phyloP scores from a whole-genome alignment of 305 asterid species.

The Fraxinus sp. region DNA sequence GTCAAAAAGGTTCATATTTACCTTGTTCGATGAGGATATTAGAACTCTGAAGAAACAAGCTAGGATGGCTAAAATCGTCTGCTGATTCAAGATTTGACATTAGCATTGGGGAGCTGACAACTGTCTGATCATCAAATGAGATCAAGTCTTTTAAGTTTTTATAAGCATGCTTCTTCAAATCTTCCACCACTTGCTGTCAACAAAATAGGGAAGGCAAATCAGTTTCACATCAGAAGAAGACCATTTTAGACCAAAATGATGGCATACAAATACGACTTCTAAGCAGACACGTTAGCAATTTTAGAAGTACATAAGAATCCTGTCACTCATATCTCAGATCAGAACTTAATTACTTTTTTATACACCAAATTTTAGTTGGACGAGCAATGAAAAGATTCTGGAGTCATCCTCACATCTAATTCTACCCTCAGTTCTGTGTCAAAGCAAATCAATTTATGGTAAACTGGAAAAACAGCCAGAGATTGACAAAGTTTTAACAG shows the following conservation, averaged over 20 bases:
- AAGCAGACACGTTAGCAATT: background rate
- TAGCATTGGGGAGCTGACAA: slow-evolving; percentile 37
- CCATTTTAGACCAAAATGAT: background rate
- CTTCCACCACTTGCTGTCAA: slow-evolving; percentile 56
- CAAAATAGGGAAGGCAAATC: slow-evolving; percentile 13
- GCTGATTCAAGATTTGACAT: slow-evolving; percentile 30
- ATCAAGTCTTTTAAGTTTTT: slow-evolving; percentile 39
- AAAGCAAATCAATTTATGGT: background rate
- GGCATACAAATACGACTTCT: background rate
- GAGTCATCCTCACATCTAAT: background rate
- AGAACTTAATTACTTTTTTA: background rate
- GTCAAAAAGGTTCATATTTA: slow-evolving; percentile 20
- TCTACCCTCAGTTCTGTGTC: background rate
- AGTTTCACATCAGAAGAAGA: slow-evolving; percentile 20
- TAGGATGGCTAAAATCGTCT: slow-evolving; percentile 32
- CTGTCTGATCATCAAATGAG: slow-evolving; percentile 37
- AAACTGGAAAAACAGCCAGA: background rate
- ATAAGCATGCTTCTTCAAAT: slow-evolving; percentile 47
- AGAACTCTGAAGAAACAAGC: slow-evolving; percentile 35
- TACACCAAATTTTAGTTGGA: background rate
- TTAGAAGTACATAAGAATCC: background rate
- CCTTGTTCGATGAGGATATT: slow-evolving; percentile 49
- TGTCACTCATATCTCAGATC: background rate
- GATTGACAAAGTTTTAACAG: background rate
- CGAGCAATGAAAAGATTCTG: background rate